Conservation (phyloP, 73 alveolate species). For the Durusdinium trenchii region DNA sequence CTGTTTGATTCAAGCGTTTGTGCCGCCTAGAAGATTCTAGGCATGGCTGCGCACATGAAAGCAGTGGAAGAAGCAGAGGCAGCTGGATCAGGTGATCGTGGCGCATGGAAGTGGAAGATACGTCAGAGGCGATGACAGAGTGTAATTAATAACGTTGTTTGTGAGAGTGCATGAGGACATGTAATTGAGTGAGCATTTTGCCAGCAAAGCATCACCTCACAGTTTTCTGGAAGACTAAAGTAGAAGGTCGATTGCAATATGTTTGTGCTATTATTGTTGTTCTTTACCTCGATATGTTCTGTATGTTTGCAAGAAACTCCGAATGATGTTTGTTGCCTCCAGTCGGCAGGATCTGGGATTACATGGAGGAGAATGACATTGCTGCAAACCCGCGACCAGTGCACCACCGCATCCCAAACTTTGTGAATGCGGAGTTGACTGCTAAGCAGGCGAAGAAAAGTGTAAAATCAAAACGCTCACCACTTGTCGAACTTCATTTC, state of each 20-base stretch:
- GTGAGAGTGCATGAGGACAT: too few relatives aligned
- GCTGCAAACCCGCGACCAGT: slow-evolving; percentile 91
- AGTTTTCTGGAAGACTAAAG: neutral
- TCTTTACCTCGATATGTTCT: neutral
- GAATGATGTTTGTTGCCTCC: neutral
- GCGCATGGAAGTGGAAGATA: slow-evolving; percentile 92
- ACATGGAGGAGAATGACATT: slow-evolving; percentile 95
- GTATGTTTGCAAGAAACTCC: neutral
- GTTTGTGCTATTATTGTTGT: neutral
- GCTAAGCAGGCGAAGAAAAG: slow-evolving; percentile 52
- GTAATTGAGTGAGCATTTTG: too few relatives aligned
- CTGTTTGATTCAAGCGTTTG: neutral
- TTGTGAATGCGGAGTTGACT: slow-evolving; percentile 68
- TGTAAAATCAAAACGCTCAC: neutral
- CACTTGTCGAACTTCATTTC: too few relatives aligned
- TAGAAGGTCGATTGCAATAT: neutral
- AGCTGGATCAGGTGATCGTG: slow-evolving; percentile 75
- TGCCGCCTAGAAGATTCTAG: neutral
- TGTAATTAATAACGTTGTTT: too few relatives aligned
- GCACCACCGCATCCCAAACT: slow-evolving; percentile 94
- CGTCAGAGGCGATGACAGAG: slow-evolving; percentile 96
- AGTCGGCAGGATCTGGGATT: slow-evolving; percentile 85
- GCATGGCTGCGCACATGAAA: slow-evolving; percentile 93
- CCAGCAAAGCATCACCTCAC: neutral
- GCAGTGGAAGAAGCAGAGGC: slow-evolving; percentile 94